phyloP scores from a whole-genome alignment of 495 filamentous ascomycete species.

The Amniculicola lignicola region DNA sequence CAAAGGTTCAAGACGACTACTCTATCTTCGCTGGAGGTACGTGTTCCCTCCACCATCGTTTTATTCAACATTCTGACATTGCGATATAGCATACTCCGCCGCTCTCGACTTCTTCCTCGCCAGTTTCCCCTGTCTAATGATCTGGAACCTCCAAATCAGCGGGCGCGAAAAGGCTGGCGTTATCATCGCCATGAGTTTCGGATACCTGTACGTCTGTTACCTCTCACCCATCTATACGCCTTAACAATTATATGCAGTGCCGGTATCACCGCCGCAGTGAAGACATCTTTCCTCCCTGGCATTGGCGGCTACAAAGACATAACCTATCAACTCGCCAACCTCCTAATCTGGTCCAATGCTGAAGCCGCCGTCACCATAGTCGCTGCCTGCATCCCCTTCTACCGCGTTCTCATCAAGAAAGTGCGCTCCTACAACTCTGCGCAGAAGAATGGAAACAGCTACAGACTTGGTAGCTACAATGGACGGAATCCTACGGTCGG shows the following conservation, averaged over 20 bases:
- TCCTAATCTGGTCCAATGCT: constrained; percentile 11
- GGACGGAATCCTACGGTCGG: neutral
- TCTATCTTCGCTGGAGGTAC: constrained; percentile 13
- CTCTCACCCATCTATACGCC: neutral
- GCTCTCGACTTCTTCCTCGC: constrained; percentile 48
- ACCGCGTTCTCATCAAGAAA: constrained; percentile 7
- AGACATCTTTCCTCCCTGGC: constrained; percentile 3
- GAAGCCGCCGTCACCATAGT: constrained; percentile 13
- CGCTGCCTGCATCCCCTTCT: constrained; percentile 16
- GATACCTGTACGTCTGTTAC: neutral
- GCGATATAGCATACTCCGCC: constrained; percentile 41
- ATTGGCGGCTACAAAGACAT: neutral
- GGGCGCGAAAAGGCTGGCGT: constrained; percentile 45
- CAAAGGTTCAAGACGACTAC: neutral
- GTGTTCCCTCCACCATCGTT: neutral
- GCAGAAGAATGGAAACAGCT: constrained; percentile 3
- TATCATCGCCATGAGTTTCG: constrained; percentile 36
- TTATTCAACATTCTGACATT: neutral
- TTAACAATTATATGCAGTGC: constrained; percentile 3
- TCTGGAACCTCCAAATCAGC: constrained; percentile 44
- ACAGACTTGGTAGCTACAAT: neutral
- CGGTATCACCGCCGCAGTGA: constrained; percentile 10
- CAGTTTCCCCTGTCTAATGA: constrained; percentile 48
- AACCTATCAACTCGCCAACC: neutral
- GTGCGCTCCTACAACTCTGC: neutral